Evolutionary conservation across 1,139 yeast species (phyloP).

Genomic region (Nakaseomyces bracarensis): DNA sequence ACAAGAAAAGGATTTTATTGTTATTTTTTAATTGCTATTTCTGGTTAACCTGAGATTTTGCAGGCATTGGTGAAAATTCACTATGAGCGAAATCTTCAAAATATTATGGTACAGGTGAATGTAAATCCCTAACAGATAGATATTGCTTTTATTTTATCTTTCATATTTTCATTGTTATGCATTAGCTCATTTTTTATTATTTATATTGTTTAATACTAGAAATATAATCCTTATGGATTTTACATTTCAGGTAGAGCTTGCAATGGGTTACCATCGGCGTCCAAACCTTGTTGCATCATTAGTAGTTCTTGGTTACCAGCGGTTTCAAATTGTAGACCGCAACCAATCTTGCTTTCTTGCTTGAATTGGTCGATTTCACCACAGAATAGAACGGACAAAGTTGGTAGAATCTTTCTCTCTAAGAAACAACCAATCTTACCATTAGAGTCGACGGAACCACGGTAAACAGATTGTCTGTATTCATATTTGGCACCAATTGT

Average conservation of each 20-base stretch:
- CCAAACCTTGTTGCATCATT: slow-evolving; percentile 74
- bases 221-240: background rate
- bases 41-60: background rate
- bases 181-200: background rate
- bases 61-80: background rate
- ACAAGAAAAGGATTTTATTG: slow-evolving; percentile 3
- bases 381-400: slow-evolving; percentile 77
- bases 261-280: slow-evolving; percentile 75
- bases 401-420: slow-evolving; percentile 91
- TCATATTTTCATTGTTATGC: background rate
- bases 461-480: slow-evolving; percentile 90
- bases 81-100: background rate
- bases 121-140: background rate
- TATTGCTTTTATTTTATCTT: no score
- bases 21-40: background rate
- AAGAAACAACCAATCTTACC: slow-evolving; percentile 89
- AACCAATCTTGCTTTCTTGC: slow-evolving; percentile 76
- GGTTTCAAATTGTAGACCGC: slow-evolving; percentile 89
- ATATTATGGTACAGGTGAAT: slow-evolving; percentile 3
- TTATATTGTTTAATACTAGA: background rate
- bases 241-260: slow-evolving; percentile 38
- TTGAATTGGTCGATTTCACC: slow-evolving; percentile 93
- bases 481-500: slow-evolving; percentile 96
- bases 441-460: slow-evolving; percentile 87
- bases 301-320: slow-evolving; percentile 86